Evolutionary conservation across 768 basidiomycete genomes (phyloP), one percentile per base, ranked within the genome.

Genomic region (Dacryopinax spathularia): DNA sequence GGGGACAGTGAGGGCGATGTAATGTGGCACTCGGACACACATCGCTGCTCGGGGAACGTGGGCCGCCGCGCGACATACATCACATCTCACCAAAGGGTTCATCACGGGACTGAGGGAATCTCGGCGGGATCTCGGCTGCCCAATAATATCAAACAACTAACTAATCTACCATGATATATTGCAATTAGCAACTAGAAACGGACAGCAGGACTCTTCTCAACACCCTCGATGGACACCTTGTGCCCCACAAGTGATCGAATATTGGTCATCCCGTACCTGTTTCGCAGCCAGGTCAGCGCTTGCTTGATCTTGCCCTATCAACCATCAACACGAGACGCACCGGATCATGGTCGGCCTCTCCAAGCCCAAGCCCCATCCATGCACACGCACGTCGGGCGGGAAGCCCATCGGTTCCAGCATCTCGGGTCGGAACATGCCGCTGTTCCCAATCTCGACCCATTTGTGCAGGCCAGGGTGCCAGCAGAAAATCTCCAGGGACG

Each of bases 341-440:
- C 93, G 84, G 76, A 99, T 98, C 96, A 99, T 98, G 0, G 96
- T 98, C 18, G 96, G 96, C 65, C 96, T 78, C 77, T 99, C 96
- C 31, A 98, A 78, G 70, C 86, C 83, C 66, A 99, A 82, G 56
- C 96, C 96, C 91, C 94, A 99, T 18, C 96, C 96, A 66, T 93
- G 90, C 27, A 97, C 95, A 27, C 93, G 86, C 12, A 98, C 92
- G 70, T 93, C 93, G 67, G 90, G 88, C 0, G 96, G 96, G 72
- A 98, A 86, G 33, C 96, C 96, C 94, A 98, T 97, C 6, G 96
- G 93, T 73, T 93, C 93, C 33, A 99, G 79, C 95, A 99, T 97
- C 74, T 99, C 96, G 2, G 96, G 96, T 34, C 96, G 84, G 85
- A 99, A 99, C 89, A 99, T 95, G 25, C 96, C 96, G 72, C 92